Evolutionary conservation across 148 eudicot species (phyloP).

Genomic region (Cornus controversa): DNA sequence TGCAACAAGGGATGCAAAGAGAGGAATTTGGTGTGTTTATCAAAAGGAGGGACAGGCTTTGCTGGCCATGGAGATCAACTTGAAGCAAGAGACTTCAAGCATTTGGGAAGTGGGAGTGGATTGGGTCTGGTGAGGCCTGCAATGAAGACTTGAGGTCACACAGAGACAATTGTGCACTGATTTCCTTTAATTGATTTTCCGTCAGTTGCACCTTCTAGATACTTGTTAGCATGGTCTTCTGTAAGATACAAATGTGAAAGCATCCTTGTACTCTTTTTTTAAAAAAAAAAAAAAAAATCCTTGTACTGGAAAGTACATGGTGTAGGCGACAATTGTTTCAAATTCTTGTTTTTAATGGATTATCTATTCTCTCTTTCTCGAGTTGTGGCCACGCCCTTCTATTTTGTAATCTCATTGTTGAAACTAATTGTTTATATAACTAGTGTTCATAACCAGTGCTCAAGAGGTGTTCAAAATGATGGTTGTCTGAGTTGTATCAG

Average conservation of each 20-base stretch:
- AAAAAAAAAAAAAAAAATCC: too few relatives aligned
- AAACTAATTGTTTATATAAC: too few relatives aligned
- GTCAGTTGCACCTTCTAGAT: too few relatives aligned
- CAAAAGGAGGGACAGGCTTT: slow-evolving; percentile 93
- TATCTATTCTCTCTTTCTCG: not conserved
- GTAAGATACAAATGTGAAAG: too few relatives aligned
- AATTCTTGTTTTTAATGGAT: not conserved
- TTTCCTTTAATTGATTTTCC: too few relatives aligned
- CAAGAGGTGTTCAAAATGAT: too few relatives aligned
- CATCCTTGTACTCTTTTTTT: too few relatives aligned
- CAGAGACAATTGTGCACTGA: not conserved
- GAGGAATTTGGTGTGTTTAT: slow-evolving; percentile 64
- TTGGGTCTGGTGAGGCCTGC: slow-evolving; percentile 92
- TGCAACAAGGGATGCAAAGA: slow-evolving; percentile 80
- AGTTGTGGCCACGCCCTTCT: not conserved
- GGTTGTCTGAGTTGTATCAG: too few relatives aligned
- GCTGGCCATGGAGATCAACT: slow-evolving; percentile 71
- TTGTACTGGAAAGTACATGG: too few relatives aligned
- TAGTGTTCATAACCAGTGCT: too few relatives aligned
- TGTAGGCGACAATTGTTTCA: not conserved
- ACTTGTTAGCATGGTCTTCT: not conserved
- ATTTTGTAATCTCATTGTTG: too few relatives aligned
- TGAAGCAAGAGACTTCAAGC: slow-evolving; percentile 87
- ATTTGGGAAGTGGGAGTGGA: slow-evolving; percentile 87
- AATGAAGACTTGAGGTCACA: slow-evolving; percentile 58